Evolutionary conservation across 768 basidiomycete genomes (phyloP).

Genomic region (Tylopilus sp.): DNA sequence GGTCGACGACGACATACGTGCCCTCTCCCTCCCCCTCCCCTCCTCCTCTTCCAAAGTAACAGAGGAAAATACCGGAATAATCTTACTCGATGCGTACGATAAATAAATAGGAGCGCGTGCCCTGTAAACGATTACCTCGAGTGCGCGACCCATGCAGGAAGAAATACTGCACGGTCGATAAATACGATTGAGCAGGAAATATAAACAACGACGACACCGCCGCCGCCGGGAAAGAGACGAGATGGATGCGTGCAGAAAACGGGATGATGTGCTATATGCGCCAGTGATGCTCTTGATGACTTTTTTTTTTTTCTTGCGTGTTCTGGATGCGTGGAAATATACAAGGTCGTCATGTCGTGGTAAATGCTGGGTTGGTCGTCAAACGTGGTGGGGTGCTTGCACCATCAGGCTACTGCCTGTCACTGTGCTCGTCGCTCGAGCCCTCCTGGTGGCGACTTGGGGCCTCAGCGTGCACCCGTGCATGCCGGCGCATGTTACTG

Average conservation of each 20-base stretch:
- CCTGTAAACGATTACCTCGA: slow-evolving; percentile 1
- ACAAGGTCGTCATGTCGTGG: slow-evolving; percentile 6
- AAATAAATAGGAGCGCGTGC: slow-evolving; percentile 17
- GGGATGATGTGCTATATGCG: slow-evolving; percentile 10
- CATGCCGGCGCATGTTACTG: slow-evolving; percentile 86
- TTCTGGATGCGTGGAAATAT: slow-evolving; percentile 2
- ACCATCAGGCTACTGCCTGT: slow-evolving; percentile 26
- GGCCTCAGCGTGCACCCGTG: slow-evolving; percentile 58
- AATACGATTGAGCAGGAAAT: slow-evolving; percentile 8
- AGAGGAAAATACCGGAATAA: slow-evolving; percentile 8
- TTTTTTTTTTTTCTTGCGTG: neutral
- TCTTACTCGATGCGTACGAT: slow-evolving; percentile 11
- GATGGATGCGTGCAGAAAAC: slow-evolving; percentile 6
- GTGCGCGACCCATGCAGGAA: slow-evolving; percentile 13
- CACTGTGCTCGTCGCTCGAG: slow-evolving; percentile 46
- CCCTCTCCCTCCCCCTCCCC: neutral
- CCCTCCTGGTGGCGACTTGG: slow-evolving; percentile 34
- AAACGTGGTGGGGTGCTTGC: slow-evolving; percentile 15
- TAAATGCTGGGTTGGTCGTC: slow-evolving; percentile 6
- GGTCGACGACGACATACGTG: neutral
- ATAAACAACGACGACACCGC: slow-evolving; percentile 17
- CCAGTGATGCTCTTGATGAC: neutral
- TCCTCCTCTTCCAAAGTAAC: neutral
- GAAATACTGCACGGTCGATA: slow-evolving; percentile 18
- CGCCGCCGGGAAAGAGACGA: neutral